A percentile compares a stretch with the other conserved stretches of the same genome.
Conservation (phyloP, 257 asterid genomes). For the Solanum ossicruentum region DNA sequence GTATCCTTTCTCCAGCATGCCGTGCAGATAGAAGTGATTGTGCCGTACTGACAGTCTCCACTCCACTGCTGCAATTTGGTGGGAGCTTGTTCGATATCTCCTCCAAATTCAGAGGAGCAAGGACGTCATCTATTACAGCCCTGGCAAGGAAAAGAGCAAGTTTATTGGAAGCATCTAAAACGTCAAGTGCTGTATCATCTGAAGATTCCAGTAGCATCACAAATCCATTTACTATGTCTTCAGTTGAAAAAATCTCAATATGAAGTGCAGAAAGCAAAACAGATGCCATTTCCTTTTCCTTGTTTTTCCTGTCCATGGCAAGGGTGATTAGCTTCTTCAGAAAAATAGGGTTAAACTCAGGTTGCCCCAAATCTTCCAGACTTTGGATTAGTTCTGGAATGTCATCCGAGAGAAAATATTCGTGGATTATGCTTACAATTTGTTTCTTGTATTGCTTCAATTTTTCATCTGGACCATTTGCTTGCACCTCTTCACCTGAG, state of each 20-base stretch:
- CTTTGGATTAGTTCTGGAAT: constrained; percentile 82
- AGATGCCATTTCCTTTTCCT: constrained; percentile 98
- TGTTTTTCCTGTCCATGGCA: constrained; percentile 87
- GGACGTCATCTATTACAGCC: constrained; percentile 87
- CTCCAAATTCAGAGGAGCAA: constrained; percentile 76
- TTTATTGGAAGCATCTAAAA: constrained; percentile 79
- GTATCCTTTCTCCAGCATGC: constrained; percentile 96
- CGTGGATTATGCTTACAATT: constrained; percentile 68
- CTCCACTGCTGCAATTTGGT: constrained; percentile 52
- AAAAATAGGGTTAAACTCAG: constrained; percentile 60
- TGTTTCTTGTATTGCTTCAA: constrained; percentile 73
- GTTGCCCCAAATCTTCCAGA: constrained; percentile 69
- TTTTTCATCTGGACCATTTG: constrained; percentile 26
- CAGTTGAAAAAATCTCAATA: constrained; percentile 76
- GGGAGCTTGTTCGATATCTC: constrained; percentile 59
- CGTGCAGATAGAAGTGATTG: constrained; percentile 77
- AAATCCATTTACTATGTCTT: constrained; percentile 80
- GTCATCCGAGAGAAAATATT: constrained; percentile 88
- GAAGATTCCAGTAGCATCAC: constrained; percentile 79
- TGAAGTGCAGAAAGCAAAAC: constrained; percentile 84
- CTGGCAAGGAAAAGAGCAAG: constrained; percentile 86
- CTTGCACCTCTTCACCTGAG: constrained; percentile 31
- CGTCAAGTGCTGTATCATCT: constrained; percentile 88
- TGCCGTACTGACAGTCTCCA: constrained; percentile 64
- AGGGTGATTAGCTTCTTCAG: constrained; percentile 78